Percentiles rank a stretch among this genome's conserved stretches.
Evolutionary conservation across 176 grass and related monocot genomes (phyloP).

Genomic region (Oryza punctata): DNA sequence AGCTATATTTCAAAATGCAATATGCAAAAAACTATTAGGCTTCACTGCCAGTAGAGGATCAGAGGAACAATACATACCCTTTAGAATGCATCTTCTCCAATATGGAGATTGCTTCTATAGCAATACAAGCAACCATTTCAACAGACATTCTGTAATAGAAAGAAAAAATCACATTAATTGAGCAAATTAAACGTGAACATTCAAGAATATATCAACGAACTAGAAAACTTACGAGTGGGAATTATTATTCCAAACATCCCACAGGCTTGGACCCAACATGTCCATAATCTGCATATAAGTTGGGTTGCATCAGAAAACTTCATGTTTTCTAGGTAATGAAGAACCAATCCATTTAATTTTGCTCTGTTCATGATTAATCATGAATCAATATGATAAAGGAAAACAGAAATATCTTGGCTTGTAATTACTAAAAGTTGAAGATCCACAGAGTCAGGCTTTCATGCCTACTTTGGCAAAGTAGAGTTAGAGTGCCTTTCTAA

Average conservation of each 20-base stretch:
- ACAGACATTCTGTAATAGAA: slow-evolving; percentile 72
- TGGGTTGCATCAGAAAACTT: slow-evolving; percentile 26
- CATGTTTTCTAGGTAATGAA: slow-evolving; percentile 19
- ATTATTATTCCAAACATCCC: slow-evolving; percentile 98
- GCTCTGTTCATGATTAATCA: not conserved
- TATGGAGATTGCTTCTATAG: slow-evolving; percentile 95
- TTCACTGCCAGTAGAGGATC: slow-evolving; percentile 12
- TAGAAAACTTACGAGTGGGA: slow-evolving; percentile 69
- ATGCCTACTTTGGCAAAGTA: not conserved
- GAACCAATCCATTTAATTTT: slow-evolving; percentile 11
- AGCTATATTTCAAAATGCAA: slow-evolving; percentile 14
- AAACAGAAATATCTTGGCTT: slow-evolving; percentile 2
- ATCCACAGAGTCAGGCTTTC: not conserved
- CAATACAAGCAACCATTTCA: slow-evolving; percentile 99
- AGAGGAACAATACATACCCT: slow-evolving; percentile 52
- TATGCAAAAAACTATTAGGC: slow-evolving; percentile 28
- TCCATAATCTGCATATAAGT: slow-evolving; percentile 74
- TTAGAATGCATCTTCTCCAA: slow-evolving; percentile 92
- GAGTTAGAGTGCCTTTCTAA: not conserved
- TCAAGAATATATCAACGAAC: slow-evolving; percentile 15
- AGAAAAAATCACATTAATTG: slow-evolving; percentile 14
- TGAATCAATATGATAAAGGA: slow-evolving; percentile 9
- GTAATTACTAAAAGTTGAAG: slow-evolving; percentile 4
- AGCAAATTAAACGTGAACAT: slow-evolving; percentile 16
- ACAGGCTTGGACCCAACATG: slow-evolving; percentile 91